Evolutionary conservation across 2,329 filamentous ascomycete genomes (phyloP).

Genomic region (Ophiostoma triangulosporum): DNA sequence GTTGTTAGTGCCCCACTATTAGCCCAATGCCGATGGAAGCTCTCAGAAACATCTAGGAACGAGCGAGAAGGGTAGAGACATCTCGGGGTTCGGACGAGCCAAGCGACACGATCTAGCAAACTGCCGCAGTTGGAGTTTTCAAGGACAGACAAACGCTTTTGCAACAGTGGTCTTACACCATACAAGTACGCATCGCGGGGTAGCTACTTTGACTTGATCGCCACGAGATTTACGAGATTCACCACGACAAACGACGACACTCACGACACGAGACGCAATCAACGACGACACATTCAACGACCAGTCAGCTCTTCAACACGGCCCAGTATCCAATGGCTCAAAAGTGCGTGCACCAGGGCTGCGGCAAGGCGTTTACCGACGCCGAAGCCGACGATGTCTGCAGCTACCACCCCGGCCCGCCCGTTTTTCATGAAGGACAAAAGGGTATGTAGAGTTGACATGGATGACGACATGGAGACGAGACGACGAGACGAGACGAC

Average conservation of each 20-base stretch:
- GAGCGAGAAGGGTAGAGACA: background rate
- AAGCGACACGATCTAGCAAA: no score
- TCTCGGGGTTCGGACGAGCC: no score
- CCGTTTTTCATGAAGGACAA: constrained; percentile 93
- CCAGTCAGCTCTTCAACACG: no score
- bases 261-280: no score
- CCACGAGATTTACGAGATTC: no score
- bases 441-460: constrained; percentile 55
- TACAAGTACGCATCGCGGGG: no score
- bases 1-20: background rate
- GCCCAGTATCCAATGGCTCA: constrained; percentile 59
- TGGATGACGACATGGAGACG: background rate
- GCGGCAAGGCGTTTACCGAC: constrained; percentile 60
- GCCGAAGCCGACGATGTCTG: constrained; percentile 72
- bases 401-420: constrained; percentile 83
- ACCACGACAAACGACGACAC: no score
- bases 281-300: background rate
- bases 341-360: constrained; percentile 95
- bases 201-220: no score
- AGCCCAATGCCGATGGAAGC: constrained; percentile 13
- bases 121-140: no score
- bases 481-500: no score
- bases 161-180: no score
- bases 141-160: no score
- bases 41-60: constrained; percentile 12